Evolutionary conservation across 202 grass and related monocot genomes (phyloP), one percentile per base, ranked within the genome.

Genomic region (Saccharum hybrid): DNA sequence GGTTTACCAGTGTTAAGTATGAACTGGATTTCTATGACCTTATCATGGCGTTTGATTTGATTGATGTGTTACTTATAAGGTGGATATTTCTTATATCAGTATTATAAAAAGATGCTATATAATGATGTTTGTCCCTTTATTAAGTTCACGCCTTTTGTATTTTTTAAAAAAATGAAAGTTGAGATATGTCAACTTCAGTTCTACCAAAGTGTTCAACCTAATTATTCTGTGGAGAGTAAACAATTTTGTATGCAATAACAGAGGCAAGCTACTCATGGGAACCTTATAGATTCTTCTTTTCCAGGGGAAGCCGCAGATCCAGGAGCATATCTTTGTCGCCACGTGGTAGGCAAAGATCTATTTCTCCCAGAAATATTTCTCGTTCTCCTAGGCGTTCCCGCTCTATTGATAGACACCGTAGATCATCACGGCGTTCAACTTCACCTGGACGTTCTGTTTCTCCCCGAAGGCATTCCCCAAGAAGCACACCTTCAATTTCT

Each of bases 261-360:
- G 10, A 75, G 82, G 54, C 16, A 83, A 30, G 9, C 13, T 79
- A 21, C 69, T 86, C 12, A 67, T 72, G 26, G 7, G 37, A 66
- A 30, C 36, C 26, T 78, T 71, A 46, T 48, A 38, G 10, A 39
- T 51, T 38, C 42, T 61, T 57, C 8, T 16, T 28, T 66, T 76
- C n/a, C 80, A 94, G 93, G 77, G 88, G 86, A 84, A 60, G 65
- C 71, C 73, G 4, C 42, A 89, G 86, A 68, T 83, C 88, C 80
- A 88, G 75, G 68, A 94, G 86, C 40, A 79, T n/a, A 82, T 97
- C 94, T 61, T 13, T 80, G 40, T 97, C 92, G 2, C 92, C 92
- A 41, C 68, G 79, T 36, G 72, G 76, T 28, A 76, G 71, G 77
- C 86, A 43, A 40, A 84, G 46, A 61, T 90, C 88, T 79, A 56